Evolutionary conservation across 805 yeast species (phyloP), one percentile per base, ranked within the genome.

Genomic region (Blastobotrys americana): DNA sequence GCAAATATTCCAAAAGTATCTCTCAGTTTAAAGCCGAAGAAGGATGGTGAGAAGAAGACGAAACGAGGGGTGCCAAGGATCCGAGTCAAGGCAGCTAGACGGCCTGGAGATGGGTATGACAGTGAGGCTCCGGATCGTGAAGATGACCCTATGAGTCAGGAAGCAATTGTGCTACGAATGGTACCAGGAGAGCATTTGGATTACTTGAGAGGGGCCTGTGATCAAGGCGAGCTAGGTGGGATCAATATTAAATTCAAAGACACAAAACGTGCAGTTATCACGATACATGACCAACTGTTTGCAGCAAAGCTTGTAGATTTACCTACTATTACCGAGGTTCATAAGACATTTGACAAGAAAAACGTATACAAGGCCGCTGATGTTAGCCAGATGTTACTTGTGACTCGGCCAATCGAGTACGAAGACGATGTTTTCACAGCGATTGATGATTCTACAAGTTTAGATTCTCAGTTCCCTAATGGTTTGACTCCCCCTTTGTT

Each of bases 51-150:
- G n/a, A 31, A 44, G 17, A 19, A 36, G 37, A 37, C 41, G 40
- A 39, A 45, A 37, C 22, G 36, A n/a, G 42, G 39, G 9, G 49
- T 66, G 36, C 73, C 79, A 5, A 60, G 76, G 31, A 69, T 80
- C 48, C 61, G 78, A 44, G 71, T 78, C 45, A 76, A 75, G 50
- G 78, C 82, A 1, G 71, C 72, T 3, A 70, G 95, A 54, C 72
- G 82, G 3, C 93, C 95, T 0, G 96, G 96, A 3, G 96, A 90
- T 55, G 97, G 97, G 1, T 90, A 90, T 63, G 98, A 90, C 59
- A 83, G 95, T 2, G 97, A 90, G 56, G 97, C 95, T 16, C 95
- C 96, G 0, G 97, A 90, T 53, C 69, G 86, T 20, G 98, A 93
- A 60, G 96, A 88, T 48, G 97, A 93, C 58, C 97, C 98, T 1